Evolutionary conservation across 169 alveolate genomes (phyloP).

Genomic region (Eimeria necatrix): DNA sequence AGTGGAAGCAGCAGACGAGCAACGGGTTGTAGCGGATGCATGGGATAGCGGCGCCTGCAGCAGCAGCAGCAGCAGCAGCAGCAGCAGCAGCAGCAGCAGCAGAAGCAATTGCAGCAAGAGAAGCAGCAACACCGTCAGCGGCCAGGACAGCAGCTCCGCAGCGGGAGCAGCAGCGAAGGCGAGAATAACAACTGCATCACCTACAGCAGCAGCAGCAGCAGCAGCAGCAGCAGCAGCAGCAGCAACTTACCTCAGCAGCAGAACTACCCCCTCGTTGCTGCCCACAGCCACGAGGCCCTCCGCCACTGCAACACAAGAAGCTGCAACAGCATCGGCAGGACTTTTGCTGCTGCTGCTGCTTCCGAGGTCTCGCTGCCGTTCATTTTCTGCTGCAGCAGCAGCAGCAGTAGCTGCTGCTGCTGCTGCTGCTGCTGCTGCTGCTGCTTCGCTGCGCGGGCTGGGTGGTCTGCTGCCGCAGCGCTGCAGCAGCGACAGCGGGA

Average conservation of each 20-base stretch:
- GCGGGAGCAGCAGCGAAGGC: background rate
- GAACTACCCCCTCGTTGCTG: background rate
- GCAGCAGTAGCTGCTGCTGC: background rate
- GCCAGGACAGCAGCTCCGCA: background rate
- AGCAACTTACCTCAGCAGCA: background rate
- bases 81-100: conserved; percentile 1
- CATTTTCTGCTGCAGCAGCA: background rate
- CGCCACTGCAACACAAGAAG: background rate
- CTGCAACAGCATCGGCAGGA: background rate
- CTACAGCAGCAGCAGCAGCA: background rate
- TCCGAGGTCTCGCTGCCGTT: background rate
- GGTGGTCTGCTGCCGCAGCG: background rate
- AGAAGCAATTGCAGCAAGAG: background rate
- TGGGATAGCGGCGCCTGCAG: background rate
- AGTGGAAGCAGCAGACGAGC: background rate
- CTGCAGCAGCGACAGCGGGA: background rate
- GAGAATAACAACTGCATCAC: background rate
- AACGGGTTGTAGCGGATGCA: background rate
- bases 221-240: background rate
- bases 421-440: conserved; percentile 25
- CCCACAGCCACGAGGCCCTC: background rate
- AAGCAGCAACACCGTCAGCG: background rate
- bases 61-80: background rate
- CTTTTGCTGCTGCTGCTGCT: background rate
- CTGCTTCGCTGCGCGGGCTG: background rate